Conservation (phyloP, 352 stramenopile genomes). For the Albugo candida region DNA sequence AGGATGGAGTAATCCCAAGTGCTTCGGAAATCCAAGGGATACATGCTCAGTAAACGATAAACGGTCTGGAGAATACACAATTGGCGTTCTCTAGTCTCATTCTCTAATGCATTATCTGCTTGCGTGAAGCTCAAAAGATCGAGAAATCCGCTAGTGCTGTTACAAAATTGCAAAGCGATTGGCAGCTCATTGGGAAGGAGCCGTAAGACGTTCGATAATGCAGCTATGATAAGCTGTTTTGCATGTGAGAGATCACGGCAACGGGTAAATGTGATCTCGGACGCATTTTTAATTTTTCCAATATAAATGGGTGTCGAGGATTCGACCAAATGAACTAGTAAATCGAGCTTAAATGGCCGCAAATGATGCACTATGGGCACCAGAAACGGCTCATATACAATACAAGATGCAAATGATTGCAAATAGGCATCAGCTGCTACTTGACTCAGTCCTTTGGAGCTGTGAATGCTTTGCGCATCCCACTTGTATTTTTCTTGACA, state of each 20-base stretch:
- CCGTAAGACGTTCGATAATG: slow-evolving; percentile 30
- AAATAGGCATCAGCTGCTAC: slow-evolving; percentile 14
- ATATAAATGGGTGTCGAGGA: slow-evolving; percentile 26
- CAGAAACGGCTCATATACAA: slow-evolving; percentile 27
- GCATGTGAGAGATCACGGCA: slow-evolving; percentile 29
- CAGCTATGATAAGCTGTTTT: slow-evolving; percentile 26
- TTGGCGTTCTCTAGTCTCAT: slow-evolving; percentile 16
- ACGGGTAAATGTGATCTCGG: slow-evolving; percentile 1
- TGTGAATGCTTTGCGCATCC: not conserved
- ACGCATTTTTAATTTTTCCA: not conserved
- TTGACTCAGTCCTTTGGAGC: not conserved
- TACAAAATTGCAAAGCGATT: slow-evolving; percentile 40
- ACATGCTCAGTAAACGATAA: slow-evolving; percentile 26
- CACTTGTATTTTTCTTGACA: not conserved
- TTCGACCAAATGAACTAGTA: slow-evolving; percentile 43
- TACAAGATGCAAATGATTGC: slow-evolving; percentile 29
- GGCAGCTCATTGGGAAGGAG: slow-evolving; percentile 32
- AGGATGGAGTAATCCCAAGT: slow-evolving; percentile 72
- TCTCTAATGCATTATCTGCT: slow-evolving; percentile 14
- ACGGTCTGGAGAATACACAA: slow-evolving; percentile 33
- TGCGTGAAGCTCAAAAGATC: slow-evolving; percentile 30
- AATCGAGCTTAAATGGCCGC: slow-evolving; percentile 46
- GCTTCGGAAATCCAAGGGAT: slow-evolving; percentile 26
- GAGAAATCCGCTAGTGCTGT: slow-evolving; percentile 55
- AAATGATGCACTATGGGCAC: slow-evolving; percentile 30